These are phyloP conservation scores for Heliosperma pusillum DNA, from an alignment of 148 eudicot genomes.

Conservation along the genomic window DNA sequence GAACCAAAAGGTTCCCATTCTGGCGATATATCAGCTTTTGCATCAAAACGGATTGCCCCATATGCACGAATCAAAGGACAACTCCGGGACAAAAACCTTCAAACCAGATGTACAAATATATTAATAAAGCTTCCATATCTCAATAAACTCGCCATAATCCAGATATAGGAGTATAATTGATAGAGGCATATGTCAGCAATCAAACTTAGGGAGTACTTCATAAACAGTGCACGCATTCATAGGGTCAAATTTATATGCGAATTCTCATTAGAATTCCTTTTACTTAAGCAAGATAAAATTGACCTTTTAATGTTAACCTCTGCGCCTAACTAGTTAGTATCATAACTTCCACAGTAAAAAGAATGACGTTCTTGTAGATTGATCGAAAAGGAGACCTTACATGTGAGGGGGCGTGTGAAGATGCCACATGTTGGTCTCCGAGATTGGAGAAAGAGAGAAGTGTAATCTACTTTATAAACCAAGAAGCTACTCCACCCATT, in stretches of 20 bases:
- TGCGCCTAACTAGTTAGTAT: too few species aligned
- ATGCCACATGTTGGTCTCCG: too few species aligned
- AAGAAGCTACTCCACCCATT: too few species aligned
- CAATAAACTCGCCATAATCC: neutral
- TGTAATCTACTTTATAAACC: too few species aligned
- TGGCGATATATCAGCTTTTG: slow-evolving; percentile 50
- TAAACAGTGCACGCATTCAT: neutral
- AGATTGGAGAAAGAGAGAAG: too few species aligned
- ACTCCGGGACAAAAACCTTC: slow-evolving; percentile 75
- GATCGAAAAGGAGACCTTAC: too few species aligned
- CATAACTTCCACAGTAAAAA: too few species aligned
- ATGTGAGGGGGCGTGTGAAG: too few species aligned
- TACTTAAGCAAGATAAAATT: too few species aligned
- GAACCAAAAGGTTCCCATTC: slow-evolving; percentile 96
- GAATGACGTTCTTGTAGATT: too few species aligned
- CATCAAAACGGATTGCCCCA: slow-evolving; percentile 96
- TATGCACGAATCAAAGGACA: slow-evolving; percentile 92
- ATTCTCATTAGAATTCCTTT: neutral
- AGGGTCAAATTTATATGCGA: neutral
- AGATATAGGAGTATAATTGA: neutral
- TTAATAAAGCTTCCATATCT: neutral
- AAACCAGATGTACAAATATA: neutral
- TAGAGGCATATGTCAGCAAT: neutral
- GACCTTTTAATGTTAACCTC: too few species aligned
- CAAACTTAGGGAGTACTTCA: neutral